Percentiles rank a stretch among this genome's conserved stretches.
phyloP scores from a whole-genome alignment of 257 asterid species.

The Nicotiana benthamiana region DNA sequence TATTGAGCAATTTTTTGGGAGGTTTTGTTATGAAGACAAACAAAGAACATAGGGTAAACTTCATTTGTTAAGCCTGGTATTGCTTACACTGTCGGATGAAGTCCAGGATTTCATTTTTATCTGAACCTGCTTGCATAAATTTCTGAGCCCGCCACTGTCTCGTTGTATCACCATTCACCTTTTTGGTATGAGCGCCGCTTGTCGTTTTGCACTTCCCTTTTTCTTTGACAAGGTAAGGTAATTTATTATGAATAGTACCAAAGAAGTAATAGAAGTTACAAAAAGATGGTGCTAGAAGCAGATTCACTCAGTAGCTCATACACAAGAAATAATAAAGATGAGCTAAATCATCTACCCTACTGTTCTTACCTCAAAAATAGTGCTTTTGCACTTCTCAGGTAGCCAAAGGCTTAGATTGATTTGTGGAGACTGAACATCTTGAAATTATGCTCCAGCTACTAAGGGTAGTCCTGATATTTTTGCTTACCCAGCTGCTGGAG shows the following conservation, averaged over 20 bases:
- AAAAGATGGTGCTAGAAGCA: not conserved
- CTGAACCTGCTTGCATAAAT: too few species aligned
- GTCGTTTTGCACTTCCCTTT: not conserved
- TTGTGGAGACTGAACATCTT: not conserved
- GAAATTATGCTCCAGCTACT: not conserved
- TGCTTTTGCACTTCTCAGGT: not conserved
- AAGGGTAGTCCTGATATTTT: constrained; percentile 6
- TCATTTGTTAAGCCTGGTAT: too few species aligned
- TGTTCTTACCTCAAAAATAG: not conserved
- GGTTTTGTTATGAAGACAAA: too few species aligned
- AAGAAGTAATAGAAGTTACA: not conserved
- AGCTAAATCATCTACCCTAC: not conserved
- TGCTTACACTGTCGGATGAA: too few species aligned
- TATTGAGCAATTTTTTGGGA: too few species aligned
- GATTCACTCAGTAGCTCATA: not conserved
- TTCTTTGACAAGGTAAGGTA: not conserved
- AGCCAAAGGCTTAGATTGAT: not conserved
- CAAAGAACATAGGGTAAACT: too few species aligned
- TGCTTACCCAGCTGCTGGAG: constrained; percentile 79
- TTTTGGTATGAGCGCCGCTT: not conserved
- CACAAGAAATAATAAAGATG: not conserved
- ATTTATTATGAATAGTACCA: not conserved
- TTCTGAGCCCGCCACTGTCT: too few species aligned
- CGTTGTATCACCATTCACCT: too few species aligned
- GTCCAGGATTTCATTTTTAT: too few species aligned